Base-by-base conservation (phyloP, 1,284 basidiomycete species). In the Sphaerobolus stellatus region DNA sequence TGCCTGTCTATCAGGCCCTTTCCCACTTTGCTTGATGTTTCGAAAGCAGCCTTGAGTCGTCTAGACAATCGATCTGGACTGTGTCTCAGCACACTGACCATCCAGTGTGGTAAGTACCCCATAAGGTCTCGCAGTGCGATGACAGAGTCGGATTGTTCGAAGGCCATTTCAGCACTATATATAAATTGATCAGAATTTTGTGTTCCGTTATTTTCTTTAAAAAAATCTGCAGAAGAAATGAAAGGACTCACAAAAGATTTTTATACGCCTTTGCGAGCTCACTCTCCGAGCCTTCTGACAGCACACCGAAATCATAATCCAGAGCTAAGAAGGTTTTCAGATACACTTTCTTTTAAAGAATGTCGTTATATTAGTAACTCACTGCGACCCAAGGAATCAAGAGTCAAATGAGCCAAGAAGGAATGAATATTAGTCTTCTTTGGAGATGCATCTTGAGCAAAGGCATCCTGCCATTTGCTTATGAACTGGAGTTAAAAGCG, bases 261-360 rank as follows among this genome's bases (percentile, higher is more conserved):
- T 57, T 61, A 61, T 71, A 69, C 1, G 61, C 66, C 20, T 60
- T 56, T 8, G 60, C 64, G 8, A 57, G 46, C 18, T 38, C 30
- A 61, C 61, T 41, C 50, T 34, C 16, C 27, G 36, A 28, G 49
- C 20, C 31, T 48, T 36, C 22, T 36, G 33, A 27, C 58, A 54
- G 50, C 8, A 67, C 62, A 18, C 65, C 65, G 41, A 79, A 77
- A 27, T 68, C 64, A 56, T 76, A 69, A 48, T 75, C 74, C 52
- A 79, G 79, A 40, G 71, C 75, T 50, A 68, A 75, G 43, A 43
- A 43, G 41, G 48, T 54, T 13, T 43, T 6, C 11, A 11, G 40
- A 18, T 41, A n/a, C 28, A 13, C 20, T 22, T n/a, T n/a, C n/a
- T n/a, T n/a, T n/a, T 44, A 48, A 16, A 41, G 9, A 7, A 41